Conservation (phyloP, 345 rosid species). For the Ricinus communis region DNA sequence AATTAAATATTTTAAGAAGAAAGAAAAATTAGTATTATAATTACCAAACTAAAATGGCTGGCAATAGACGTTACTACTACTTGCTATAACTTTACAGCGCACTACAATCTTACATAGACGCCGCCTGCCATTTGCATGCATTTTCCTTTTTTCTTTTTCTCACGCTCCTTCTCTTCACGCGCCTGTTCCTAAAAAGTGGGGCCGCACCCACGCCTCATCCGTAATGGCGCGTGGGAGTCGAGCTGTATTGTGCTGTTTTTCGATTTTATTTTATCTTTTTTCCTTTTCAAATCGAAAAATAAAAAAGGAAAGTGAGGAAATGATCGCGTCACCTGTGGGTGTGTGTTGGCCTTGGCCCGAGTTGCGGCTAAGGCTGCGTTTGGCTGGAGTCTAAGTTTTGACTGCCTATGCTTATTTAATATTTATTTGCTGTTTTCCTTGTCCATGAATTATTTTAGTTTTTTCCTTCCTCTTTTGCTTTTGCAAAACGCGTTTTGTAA, state of each 20-base stretch:
- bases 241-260: too few relatives aligned
- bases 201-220: too few relatives aligned
- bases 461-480: too few relatives aligned
- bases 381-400: not conserved
- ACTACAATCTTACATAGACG: not conserved
- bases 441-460: too few relatives aligned
- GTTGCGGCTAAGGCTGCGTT: slow-evolving; percentile 14
- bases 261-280: too few relatives aligned
- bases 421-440: not conserved
- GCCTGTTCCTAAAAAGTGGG: too few relatives aligned
- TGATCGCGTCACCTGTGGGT: not conserved
- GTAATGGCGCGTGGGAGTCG: too few relatives aligned
- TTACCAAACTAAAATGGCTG: slow-evolving; percentile 2
- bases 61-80: slow-evolving; percentile 5
- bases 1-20: too few relatives aligned
- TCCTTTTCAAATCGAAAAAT: not conserved
- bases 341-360: not conserved
- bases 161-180: not conserved
- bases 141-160: too few relatives aligned
- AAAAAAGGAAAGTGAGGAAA: not conserved
- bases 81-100: slow-evolving; percentile 24
- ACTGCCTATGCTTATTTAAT: not conserved
- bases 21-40: not conserved
- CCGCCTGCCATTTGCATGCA: not conserved
- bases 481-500: slow-evolving; percentile 16